A percentile compares a stretch with the other conserved stretches of the same genome.
These are phyloP conservation scores for Coemansia sp. DNA, from an alignment of 192 early-diverging fungal genomes.

Conservation along the genomic window DNA sequence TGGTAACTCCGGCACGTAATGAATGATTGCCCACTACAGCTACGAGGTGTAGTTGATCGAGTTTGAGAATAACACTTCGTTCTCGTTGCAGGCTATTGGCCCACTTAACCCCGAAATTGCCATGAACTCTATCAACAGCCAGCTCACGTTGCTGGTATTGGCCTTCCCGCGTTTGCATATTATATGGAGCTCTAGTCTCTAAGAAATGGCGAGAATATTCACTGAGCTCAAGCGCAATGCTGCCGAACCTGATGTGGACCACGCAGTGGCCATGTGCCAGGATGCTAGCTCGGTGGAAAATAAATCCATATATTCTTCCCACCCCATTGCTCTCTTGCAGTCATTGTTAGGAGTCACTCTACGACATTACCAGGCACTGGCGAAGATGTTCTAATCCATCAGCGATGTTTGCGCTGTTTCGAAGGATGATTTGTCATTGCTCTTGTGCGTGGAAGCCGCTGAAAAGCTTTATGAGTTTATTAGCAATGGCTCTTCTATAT, in stretches of 20 bases:
- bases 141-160: constrained; percentile 73
- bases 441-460: constrained; percentile 68
- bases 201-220: constrained; percentile 87
- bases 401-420: constrained; percentile 60
- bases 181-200: constrained; percentile 85
- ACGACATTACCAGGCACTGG: constrained; percentile 76
- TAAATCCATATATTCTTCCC: constrained; percentile 66
- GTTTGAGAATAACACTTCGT: constrained; percentile 84
- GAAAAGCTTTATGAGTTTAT: constrained; percentile 68
- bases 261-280: constrained; percentile 69
- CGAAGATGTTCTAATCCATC: constrained; percentile 65
- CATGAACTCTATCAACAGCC: constrained; percentile 65
- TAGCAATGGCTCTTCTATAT: constrained; percentile 15
- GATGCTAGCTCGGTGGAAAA: constrained; percentile 58
- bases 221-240: constrained; percentile 82
- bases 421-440: constrained; percentile 39
- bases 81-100: constrained; percentile 65
- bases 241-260: constrained; percentile 70
- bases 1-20: too few species aligned
- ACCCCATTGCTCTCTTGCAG: constrained; percentile 79
- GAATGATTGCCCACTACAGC: constrained; percentile 84
- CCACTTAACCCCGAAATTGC: constrained; percentile 56
- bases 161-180: constrained; percentile 82
- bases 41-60: constrained; percentile 85
- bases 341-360: constrained; percentile 83